Evolutionary conservation across 2,329 filamentous ascomycete species (phyloP).

Genomic region (Escovopsis weberi): DNA sequence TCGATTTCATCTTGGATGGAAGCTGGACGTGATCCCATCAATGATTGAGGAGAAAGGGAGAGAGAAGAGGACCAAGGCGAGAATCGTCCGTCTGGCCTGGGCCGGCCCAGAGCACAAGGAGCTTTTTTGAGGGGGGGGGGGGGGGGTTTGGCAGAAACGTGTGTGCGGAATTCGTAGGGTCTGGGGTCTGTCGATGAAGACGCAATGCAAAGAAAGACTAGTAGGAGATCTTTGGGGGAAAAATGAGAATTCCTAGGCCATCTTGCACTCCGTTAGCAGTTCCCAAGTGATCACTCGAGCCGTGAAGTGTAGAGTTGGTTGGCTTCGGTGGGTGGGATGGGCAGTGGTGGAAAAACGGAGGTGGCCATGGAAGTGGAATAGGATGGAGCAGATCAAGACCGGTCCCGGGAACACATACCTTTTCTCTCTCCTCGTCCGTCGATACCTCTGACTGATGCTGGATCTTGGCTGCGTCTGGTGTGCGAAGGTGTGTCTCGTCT

Average conservation of each 20-base stretch:
- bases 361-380: slow-evolving; percentile 2
- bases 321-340: slow-evolving; percentile 3
- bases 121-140: slow-evolving; percentile 1
- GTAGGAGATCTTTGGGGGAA: slow-evolving; percentile 6
- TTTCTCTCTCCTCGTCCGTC: no score
- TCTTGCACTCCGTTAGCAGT: slow-evolving; percentile 5
- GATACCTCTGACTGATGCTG: no score
- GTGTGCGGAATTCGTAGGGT: neutral
- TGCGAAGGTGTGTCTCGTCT: no score
- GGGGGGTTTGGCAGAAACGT: neutral
- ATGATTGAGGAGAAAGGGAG: neutral
- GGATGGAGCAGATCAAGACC: neutral
- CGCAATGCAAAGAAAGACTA: neutral
- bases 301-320: neutral
- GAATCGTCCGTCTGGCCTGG: no score
- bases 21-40: slow-evolving; percentile 12
- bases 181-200: neutral
- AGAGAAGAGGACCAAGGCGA: neutral
- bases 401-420: neutral
- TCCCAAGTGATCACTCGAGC: neutral
- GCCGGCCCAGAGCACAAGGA: neutral
- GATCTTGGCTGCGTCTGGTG: no score
- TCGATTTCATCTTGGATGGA: slow-evolving; percentile 36
- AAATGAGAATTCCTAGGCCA: slow-evolving; percentile 7
- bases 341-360: neutral